Conservation (phyloP, 2,329 filamentous ascomycete genomes). For the Penicillium sp. region DNA sequence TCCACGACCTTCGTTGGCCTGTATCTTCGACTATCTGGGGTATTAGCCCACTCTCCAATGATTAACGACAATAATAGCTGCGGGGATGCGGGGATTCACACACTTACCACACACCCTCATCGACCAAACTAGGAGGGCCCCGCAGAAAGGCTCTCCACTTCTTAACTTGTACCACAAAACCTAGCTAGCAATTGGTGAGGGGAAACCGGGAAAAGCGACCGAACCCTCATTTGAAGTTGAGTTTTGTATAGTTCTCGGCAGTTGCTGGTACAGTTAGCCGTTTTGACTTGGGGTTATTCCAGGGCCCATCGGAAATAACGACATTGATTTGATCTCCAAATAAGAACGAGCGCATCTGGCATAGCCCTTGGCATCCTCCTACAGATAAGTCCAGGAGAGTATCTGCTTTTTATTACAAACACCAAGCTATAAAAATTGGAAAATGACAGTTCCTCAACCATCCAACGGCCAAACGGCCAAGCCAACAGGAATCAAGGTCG, state of each 20-base stretch:
- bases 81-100: constrained; percentile 15
- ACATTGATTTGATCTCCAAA: not conserved
- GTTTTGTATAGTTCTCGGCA: constrained; percentile 12
- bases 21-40: not conserved
- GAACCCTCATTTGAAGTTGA: constrained; percentile 6
- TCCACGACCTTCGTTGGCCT: not conserved
- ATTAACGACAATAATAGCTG: constrained; percentile 5
- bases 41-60: not conserved
- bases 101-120: constrained; percentile 1
- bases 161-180: not conserved
- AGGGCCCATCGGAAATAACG: not conserved
- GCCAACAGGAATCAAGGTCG: constrained; percentile 55
- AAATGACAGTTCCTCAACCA: constrained; percentile 8
- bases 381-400: not conserved
- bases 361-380: not conserved
- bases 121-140: constrained; percentile 4
- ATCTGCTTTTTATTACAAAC: not conserved
- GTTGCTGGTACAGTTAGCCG: constrained; percentile 2
- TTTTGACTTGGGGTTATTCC: constrained; percentile 10
- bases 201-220: constrained; percentile 6
- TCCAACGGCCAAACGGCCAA: constrained; percentile 24
- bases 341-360: not conserved
- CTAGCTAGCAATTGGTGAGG: constrained; percentile 6
- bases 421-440: not conserved
- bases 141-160: constrained; percentile 18